A percentile compares a stretch with the other conserved stretches of the same genome.
These are phyloP conservation scores for Plenodomus biglobosus DNA, from an alignment of 2,329 filamentous ascomycete species.

Conservation along the genomic window DNA sequence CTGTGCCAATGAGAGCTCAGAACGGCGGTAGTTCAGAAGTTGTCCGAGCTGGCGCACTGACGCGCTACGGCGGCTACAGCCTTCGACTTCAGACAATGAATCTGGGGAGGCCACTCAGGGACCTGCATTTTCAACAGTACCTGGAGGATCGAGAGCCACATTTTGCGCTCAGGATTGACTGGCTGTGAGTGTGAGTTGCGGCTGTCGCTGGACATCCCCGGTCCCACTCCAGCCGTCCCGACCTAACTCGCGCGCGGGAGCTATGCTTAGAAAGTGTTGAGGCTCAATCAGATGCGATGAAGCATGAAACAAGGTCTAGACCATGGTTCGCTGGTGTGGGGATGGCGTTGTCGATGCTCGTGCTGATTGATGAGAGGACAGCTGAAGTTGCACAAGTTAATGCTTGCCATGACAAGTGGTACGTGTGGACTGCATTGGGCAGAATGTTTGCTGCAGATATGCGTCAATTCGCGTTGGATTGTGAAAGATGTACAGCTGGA, in stretches of 20 bases:
- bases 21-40: constrained; percentile 34
- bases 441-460: background rate
- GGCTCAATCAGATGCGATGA: constrained; percentile 38
- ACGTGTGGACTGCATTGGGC: constrained; percentile 7
- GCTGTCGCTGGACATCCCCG: constrained; percentile 36
- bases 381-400: constrained; percentile 17
- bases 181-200: constrained; percentile 34
- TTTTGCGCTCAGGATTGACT: constrained; percentile 28
- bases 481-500: constrained; percentile 1
- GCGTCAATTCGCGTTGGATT: background rate
- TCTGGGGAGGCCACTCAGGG: constrained; percentile 35
- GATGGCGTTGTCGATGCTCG: constrained; percentile 30
- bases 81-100: constrained; percentile 27
- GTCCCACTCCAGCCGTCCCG: constrained; percentile 33
- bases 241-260: constrained; percentile 44
- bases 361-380: constrained; percentile 24
- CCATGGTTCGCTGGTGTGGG: constrained; percentile 14
- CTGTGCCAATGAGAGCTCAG: constrained; percentile 36
- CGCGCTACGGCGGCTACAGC: constrained; percentile 41
- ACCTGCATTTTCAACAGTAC: constrained; percentile 13
- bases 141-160: constrained; percentile 23
- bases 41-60: constrained; percentile 41
- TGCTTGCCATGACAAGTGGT: constrained; percentile 15
- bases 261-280: constrained; percentile 41
- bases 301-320: constrained; percentile 14